Percentiles rank a stretch among this genome's conserved stretches.
These are phyloP conservation scores for Calonectria pteridis DNA, from an alignment of 2,329 filamentous ascomycete species.

Conservation along the genomic window DNA sequence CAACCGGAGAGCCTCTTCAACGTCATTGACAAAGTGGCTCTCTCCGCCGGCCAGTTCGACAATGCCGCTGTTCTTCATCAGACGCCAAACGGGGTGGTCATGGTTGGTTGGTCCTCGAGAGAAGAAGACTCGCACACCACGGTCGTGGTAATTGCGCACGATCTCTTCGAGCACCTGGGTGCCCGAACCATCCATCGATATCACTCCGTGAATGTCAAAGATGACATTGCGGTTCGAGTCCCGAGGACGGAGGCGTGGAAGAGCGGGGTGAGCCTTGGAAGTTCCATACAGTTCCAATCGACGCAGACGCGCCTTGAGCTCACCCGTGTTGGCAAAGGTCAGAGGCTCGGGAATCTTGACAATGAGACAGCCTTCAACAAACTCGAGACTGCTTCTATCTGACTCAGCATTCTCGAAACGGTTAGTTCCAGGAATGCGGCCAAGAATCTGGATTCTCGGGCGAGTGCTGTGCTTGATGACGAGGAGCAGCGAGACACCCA, in stretches of 20 bases:
- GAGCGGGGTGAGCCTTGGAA: conserved; percentile 83
- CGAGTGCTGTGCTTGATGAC: conserved; percentile 92
- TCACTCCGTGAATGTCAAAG: conserved; percentile 98
- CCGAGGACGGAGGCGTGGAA: conserved; percentile 81
- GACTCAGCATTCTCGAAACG: conserved; percentile 88
- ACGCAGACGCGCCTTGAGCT: conserved; percentile 85
- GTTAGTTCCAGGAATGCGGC: conserved; percentile 85
- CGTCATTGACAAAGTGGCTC: conserved; percentile 82
- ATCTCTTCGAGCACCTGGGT: conserved; percentile 94
- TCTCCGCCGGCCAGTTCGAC: conserved; percentile 84
- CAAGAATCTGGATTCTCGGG: conserved; percentile 95
- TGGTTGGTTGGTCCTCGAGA: conserved; percentile 64
- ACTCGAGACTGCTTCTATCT: conserved; percentile 81
- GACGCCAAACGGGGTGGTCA: conserved; percentile 71
- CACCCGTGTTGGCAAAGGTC: conserved; percentile 96
- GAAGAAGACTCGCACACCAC: conserved; percentile 84
- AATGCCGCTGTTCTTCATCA: conserved; percentile 86
- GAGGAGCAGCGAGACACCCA: conserved; percentile 89
- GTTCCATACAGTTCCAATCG: conserved; percentile 94
- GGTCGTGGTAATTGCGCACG: conserved; percentile 81
- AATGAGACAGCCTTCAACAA: conserved; percentile 91
- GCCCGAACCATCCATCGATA: conserved; percentile 91
- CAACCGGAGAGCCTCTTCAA: conserved; percentile 85
- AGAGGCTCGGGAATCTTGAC: conserved; percentile 98
- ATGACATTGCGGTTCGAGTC: conserved; percentile 92